Evolutionary conservation across 345 rosid genomes (phyloP).

Genomic region (Linum usitatissimum): DNA sequence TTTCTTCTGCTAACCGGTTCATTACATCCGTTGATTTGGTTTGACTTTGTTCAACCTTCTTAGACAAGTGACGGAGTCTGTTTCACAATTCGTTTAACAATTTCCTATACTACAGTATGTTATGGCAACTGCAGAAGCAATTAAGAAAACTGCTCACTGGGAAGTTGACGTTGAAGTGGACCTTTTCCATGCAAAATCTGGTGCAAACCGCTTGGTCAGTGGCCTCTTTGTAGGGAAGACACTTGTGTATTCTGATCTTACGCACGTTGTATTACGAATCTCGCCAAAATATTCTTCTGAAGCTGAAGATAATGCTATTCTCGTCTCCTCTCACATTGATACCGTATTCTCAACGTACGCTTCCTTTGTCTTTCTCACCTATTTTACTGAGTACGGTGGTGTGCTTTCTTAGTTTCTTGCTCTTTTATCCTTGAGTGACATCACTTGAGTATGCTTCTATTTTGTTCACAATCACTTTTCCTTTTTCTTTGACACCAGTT

Average conservation of each 20-base stretch:
- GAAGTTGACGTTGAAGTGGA: slow-evolving; percentile 87
- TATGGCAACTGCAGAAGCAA: slow-evolving; percentile 46
- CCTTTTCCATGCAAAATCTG: slow-evolving; percentile 46
- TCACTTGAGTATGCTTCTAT: not conserved
- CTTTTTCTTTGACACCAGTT: not conserved
- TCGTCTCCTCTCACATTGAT: slow-evolving; percentile 90
- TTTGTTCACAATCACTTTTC: not conserved
- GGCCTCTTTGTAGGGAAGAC: slow-evolving; percentile 73
- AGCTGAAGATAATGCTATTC: slow-evolving; percentile 66
- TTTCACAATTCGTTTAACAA: slow-evolving; percentile 14
- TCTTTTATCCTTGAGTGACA: not conserved
- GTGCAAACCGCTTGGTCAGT: slow-evolving; percentile 52
- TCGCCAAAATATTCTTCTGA: slow-evolving; percentile 65
- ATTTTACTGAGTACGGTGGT: not conserved
- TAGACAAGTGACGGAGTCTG: slow-evolving; percentile 9
- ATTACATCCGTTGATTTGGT: not conserved
- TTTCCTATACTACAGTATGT: slow-evolving; percentile 49
- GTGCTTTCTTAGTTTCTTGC: not conserved
- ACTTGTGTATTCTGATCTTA: slow-evolving; percentile 72
- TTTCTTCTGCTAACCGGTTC: not conserved
- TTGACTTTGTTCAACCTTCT: not conserved
- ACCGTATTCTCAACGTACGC: slow-evolving; percentile 79
- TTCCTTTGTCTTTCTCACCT: slow-evolving; percentile 19
- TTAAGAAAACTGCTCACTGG: slow-evolving; percentile 58
- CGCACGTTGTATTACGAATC: slow-evolving; percentile 59